A percentile compares a stretch with the other conserved stretches of the same genome.
phyloP scores from a whole-genome alignment of 306 rosid genomes.

The Vigna nakashimae region DNA sequence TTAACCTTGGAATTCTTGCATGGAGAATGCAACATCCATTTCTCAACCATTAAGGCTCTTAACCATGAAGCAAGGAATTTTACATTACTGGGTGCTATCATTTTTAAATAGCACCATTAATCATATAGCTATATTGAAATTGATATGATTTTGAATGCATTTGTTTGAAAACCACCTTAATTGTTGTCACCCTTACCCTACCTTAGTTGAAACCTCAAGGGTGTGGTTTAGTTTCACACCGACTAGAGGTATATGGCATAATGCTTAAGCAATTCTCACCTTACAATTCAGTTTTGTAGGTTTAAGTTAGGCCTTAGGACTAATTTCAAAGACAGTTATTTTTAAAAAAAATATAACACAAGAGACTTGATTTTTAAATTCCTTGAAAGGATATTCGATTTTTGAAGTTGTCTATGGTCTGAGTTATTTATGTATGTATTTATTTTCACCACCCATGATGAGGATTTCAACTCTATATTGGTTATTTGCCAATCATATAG shows the following conservation, averaged over 20 bases:
- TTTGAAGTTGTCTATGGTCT: conserved; percentile 14
- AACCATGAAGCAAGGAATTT: too few relatives aligned
- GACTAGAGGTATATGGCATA: too few relatives aligned
- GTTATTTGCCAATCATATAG: conserved; percentile 15
- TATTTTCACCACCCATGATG: conserved; percentile 3
- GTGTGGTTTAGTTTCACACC: too few relatives aligned
- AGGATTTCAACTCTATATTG: conserved; percentile 3
- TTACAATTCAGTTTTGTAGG: too few relatives aligned
- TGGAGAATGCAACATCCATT: conserved; percentile 6
- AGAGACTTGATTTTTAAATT: conserved; percentile 13
- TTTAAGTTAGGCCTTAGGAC: too few relatives aligned
- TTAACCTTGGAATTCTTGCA: background rate
- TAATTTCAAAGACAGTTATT: background rate
- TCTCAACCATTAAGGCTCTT: conserved; percentile 20
- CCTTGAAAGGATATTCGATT: background rate
- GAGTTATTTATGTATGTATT: background rate
- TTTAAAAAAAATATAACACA: background rate
- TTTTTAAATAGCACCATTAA: conserved; percentile 6
- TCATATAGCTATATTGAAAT: conserved; percentile 3
- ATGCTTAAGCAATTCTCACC: too few relatives aligned
- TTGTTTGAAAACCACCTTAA: too few relatives aligned
- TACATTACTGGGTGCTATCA: background rate
- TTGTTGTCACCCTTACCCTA: too few relatives aligned
- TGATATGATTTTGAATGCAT: conserved; percentile 2
- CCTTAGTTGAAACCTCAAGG: too few relatives aligned